Base-by-base conservation (phyloP, 2,329 filamentous ascomycete species). In the Fusarium beomiforme region DNA sequence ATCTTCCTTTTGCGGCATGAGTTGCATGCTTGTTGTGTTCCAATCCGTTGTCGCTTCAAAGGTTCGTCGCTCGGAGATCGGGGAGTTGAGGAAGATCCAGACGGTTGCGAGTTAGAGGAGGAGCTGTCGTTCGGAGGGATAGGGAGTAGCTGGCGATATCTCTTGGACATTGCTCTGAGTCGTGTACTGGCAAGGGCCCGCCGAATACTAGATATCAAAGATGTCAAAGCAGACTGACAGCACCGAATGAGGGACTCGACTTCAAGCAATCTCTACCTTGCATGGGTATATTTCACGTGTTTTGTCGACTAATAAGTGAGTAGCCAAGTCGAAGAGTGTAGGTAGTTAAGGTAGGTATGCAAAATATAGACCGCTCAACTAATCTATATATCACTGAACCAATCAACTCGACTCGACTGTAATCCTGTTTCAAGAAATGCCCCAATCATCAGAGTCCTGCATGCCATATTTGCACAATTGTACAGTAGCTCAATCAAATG, bases 141-240 rank as follows among this genome's bases (percentile, higher is more conserved):
- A 37, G 53, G 64, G 10, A 71, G 58, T 33, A 65, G 46, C 19
- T 71, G 58, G 14, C 63, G 63, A 44, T 71, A 68, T 47, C 67
- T 64, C 34, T 71, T 68, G 19, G 67, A 71, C 67, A 71, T 71
- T 44, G 29, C 50, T 42, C 21, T 23, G 58, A 33, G 23, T 44
- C 26, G 24, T 43, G 41, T 33, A 42, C 26, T 19, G 17, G 33
- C 21, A 36, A 42, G 47, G 12, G 21, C 6, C 31, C 12, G 24
- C 24, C 51, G 10, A 41, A 16, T 23, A 50, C 13, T 4, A 31
- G 7, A 34, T 24, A 17, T 19, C 24, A 29, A 29, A 29, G 26
- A 23, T 47, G 36, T 42, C 34, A 36, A 49, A 36, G 23, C 34
- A 8, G 47, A 23, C 10, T 12, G 23, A 34, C 21, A 24, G 39